These are phyloP conservation scores for Yarrowia osloensis DNA, from an alignment of 805 yeast genomes.

Conservation along the genomic window DNA sequence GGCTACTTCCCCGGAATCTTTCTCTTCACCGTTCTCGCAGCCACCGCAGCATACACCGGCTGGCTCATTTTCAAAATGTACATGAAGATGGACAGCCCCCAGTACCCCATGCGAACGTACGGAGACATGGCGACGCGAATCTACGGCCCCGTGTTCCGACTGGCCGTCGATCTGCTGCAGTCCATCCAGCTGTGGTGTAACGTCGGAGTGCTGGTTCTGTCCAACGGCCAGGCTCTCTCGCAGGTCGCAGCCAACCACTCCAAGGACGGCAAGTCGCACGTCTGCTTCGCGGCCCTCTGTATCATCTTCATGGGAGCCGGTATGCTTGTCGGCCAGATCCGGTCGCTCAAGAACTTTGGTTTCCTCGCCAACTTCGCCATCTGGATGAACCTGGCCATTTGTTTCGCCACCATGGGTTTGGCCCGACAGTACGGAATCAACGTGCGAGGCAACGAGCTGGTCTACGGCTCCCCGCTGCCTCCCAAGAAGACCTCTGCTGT, in stretches of 20 bases:
- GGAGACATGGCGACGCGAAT: constrained; percentile 49
- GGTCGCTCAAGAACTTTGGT: constrained; percentile 46
- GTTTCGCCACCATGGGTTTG: constrained; percentile 51
- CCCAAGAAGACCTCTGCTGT: constrained; percentile 29
- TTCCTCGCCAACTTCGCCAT: constrained; percentile 50
- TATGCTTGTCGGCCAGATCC: constrained; percentile 49
- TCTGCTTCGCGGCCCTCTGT: constrained; percentile 48
- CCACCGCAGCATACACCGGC: constrained; percentile 49
- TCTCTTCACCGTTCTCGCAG: constrained; percentile 48
- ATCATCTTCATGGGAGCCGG: constrained; percentile 50
- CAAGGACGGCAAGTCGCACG: constrained; percentile 32
- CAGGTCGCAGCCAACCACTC: constrained; percentile 41
- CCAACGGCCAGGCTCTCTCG: constrained; percentile 49
- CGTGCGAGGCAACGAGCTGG: constrained; percentile 24
- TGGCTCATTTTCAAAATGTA: constrained; percentile 45
- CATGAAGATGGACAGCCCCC: constrained; percentile 47
- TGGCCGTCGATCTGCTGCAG: constrained; percentile 46
- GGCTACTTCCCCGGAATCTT: constrained; percentile 52
- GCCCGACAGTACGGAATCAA: constrained; percentile 44
- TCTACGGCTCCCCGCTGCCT: constrained; percentile 37
- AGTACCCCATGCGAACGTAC: constrained; percentile 49
- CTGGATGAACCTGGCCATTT: constrained; percentile 51
- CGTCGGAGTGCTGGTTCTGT: constrained; percentile 48
- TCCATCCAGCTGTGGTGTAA: constrained; percentile 49
- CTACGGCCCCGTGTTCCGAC: constrained; percentile 44